Evolutionary conservation across 495 filamentous ascomycete genomes (phyloP).

Genomic region (Penicillium coprophilum): DNA sequence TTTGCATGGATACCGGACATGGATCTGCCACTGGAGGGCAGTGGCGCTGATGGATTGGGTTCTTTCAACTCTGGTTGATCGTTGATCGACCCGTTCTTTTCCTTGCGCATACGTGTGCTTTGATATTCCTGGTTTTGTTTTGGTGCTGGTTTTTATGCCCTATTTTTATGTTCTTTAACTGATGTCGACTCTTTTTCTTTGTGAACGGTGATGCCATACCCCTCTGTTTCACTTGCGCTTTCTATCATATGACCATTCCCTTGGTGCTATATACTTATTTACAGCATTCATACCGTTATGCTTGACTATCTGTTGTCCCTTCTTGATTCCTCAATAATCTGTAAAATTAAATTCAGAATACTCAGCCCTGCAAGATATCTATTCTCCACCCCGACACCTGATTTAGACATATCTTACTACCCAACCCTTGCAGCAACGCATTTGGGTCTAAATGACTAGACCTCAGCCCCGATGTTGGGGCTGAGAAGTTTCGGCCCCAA

Average conservation of each 20-base stretch:
- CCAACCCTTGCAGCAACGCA: not conserved
- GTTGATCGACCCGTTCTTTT: constrained; percentile 22
- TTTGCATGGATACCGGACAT: constrained; percentile 30
- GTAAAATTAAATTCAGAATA: not conserved
- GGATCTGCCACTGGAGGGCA: constrained; percentile 38
- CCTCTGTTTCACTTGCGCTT: constrained; percentile 13
- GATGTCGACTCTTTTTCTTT: constrained; percentile 9
- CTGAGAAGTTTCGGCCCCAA: constrained; percentile 1
- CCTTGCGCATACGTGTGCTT: constrained; percentile 22
- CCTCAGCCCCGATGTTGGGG: constrained; percentile 1
- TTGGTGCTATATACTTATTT: constrained; percentile 9
- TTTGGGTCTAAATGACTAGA: not conserved
- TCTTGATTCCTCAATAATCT: not conserved
- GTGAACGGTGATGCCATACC: constrained; percentile 15
- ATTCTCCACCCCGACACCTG: too few relatives aligned
- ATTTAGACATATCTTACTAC: not conserved
- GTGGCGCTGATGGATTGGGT: constrained; percentile 30
- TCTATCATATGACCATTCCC: constrained; percentile 10
- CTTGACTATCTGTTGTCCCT: not conserved
- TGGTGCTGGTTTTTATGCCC: constrained; percentile 9
- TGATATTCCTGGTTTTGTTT: constrained; percentile 4
- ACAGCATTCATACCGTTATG: constrained; percentile 4
- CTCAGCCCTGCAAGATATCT: not conserved
- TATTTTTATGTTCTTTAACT: constrained; percentile 9
- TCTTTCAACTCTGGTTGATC: constrained; percentile 22